Base-by-base conservation (phyloP, 2,329 filamentous ascomycete genomes). In the Penicillium sp. region DNA sequence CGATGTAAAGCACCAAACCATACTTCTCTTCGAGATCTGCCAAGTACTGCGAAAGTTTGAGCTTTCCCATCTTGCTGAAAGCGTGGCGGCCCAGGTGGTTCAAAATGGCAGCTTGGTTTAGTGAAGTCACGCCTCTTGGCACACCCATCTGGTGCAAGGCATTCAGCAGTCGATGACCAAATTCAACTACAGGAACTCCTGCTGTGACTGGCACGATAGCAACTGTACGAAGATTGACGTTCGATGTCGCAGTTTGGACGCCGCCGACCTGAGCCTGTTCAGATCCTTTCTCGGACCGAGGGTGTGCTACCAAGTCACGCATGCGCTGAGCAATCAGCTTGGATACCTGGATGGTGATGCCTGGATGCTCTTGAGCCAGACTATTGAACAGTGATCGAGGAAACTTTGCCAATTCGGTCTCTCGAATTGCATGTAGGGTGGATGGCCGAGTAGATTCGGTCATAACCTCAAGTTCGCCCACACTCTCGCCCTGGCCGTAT, bases 11-110 rank as follows among this genome's bases (percentile, higher is more conserved):
- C 1, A 99, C 92, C 66, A 99, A 86, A 1, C 93, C 92, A 67
- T 96, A 98, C 72, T 96, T 96, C 76, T 99, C 95, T 75, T 99
- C 95, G 11, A 99, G 81, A 69, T 99, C 95, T 2, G 96, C 95
- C 50, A 99, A 83, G 69, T 99, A 99, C 65, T 99, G 93, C 1
- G 93, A 92, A 7, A 99, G 80, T 75, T 96, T 97, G 27, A 99
- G 80, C 75, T 97, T 98, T 6, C 95, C 95, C 89, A 99, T 98
- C 66, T 89, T 91, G 75, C 90, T 98, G 73, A 99, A 99, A 0
- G 96, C 95, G 75, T 99, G 92, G 62, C 95, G 89, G 27, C 96
- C 95, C 1, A 99, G 83, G 72, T 99, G 96, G 64, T 96, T 96
- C 51, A 99, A 77, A 66, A 99, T 96, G 2, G 92, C 91, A 3